phyloP scores from a whole-genome alignment of 2,329 filamentous ascomycete genomes.

The Ophiostoma sp. region DNA sequence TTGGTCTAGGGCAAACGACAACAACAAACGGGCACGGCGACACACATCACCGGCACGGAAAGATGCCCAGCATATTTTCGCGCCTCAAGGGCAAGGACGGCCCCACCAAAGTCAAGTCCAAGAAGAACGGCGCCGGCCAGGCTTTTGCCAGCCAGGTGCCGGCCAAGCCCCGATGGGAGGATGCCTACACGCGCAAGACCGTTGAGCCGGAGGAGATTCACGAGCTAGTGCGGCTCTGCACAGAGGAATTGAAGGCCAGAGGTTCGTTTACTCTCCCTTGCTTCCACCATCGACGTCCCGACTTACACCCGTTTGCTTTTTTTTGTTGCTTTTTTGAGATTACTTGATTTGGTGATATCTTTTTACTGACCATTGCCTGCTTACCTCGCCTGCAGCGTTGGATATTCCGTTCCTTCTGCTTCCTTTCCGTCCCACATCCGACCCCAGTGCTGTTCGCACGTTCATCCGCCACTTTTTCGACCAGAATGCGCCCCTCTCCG shows the following conservation, averaged over 20 bases:
- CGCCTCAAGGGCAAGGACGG: slow-evolving; percentile 75
- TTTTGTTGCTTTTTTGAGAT: background rate
- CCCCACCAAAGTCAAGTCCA: slow-evolving; percentile 56
- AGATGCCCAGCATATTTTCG: slow-evolving; percentile 61
- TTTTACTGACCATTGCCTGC: background rate
- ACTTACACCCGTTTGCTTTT: background rate
- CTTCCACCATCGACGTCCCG: background rate
- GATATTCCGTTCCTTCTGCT: slow-evolving; percentile 90
- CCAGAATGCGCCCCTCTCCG: slow-evolving; percentile 61
- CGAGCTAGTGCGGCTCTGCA: slow-evolving; percentile 81
- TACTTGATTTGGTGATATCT: background rate
- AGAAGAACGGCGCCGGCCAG: slow-evolving; percentile 62
- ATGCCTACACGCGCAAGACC: slow-evolving; percentile 79
- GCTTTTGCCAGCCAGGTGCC: slow-evolving; percentile 54
- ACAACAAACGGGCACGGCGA: slow-evolving; percentile 1
- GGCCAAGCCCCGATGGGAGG: slow-evolving; percentile 77
- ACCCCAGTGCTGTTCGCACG: slow-evolving; percentile 86
- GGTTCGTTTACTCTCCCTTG: slow-evolving; percentile 58
- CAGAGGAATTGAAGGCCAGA: slow-evolving; percentile 88
- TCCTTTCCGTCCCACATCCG: slow-evolving; percentile 89
- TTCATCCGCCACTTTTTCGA: slow-evolving; percentile 94
- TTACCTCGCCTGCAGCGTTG: slow-evolving; percentile 60
- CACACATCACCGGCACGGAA: slow-evolving; percentile 3
- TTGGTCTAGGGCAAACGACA: background rate
- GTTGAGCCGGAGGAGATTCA: slow-evolving; percentile 89